Conservation (phyloP, 495 filamentous ascomycete genomes). For the Patellaria atrata region DNA sequence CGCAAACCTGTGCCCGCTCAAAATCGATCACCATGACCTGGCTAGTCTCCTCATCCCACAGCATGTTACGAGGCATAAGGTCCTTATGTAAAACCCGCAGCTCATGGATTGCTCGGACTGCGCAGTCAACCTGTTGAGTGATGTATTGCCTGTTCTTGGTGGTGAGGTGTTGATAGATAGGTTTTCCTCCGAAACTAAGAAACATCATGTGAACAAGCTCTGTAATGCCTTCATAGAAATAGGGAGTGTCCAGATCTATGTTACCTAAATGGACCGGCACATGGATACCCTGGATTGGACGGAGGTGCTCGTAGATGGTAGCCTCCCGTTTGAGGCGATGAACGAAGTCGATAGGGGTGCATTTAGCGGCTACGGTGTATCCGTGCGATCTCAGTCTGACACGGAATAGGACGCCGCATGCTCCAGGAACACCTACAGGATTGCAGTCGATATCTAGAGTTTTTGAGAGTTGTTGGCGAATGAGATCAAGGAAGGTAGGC, state of each 20-base stretch:
- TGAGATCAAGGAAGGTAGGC: slow-evolving; percentile 13
- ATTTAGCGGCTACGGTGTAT: slow-evolving; percentile 37
- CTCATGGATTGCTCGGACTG: slow-evolving; percentile 13
- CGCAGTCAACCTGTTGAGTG: background rate
- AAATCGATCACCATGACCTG: slow-evolving; percentile 22
- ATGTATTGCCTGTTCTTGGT: slow-evolving; percentile 6
- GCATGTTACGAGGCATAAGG: slow-evolving; percentile 16
- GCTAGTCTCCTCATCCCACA: slow-evolving; percentile 12
- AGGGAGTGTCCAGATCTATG: slow-evolving; percentile 23
- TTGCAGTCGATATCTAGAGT: slow-evolving; percentile 25
- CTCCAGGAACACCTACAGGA: slow-evolving; percentile 29
- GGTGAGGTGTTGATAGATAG: slow-evolving; percentile 7
- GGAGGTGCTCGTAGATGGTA: slow-evolving; percentile 25
- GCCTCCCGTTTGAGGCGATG: slow-evolving; percentile 22
- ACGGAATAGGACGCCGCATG: slow-evolving; percentile 16
- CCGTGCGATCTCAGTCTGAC: slow-evolving; percentile 32
- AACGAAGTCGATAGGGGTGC: slow-evolving; percentile 21
- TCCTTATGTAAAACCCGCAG: slow-evolving; percentile 17
- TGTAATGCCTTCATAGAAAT: slow-evolving; percentile 27
- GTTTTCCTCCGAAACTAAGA: slow-evolving; percentile 25
- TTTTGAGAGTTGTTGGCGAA: slow-evolving; percentile 12
- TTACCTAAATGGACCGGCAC: slow-evolving; percentile 27
- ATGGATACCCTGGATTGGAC: slow-evolving; percentile 24
- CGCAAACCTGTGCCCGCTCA: slow-evolving; percentile 13
- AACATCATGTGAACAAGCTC: slow-evolving; percentile 26